Evolutionary conservation across 495 filamentous ascomycete genomes (phyloP), one percentile per base, ranked within the genome.

Genomic region (Talaromyces nanjingensis): DNA sequence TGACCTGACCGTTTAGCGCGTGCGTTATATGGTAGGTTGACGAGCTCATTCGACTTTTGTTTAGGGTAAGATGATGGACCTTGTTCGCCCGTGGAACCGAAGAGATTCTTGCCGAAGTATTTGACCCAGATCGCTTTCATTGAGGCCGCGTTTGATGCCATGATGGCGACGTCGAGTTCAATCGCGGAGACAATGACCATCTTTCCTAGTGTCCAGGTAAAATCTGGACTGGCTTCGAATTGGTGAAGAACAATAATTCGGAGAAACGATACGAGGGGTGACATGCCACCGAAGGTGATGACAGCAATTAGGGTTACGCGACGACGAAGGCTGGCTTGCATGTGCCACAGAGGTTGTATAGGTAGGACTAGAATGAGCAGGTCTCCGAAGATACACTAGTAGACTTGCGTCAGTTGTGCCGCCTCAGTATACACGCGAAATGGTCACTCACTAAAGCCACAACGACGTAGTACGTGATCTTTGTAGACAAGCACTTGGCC

Each of bases 251-350:
- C 52, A 9, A 54, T 54, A 12, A 54, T 54, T 7, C 52, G 52
- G 9, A 54, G 52, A 16, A 22, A 24, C 1, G 52, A 54, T 25
- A 54, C 52, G 1, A 54, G 14, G 20, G 52, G 52, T 14, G 52
- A 54, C 52, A 54, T 54, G 7, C 47, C 47, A 22, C 47, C 47
- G 4, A 52, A 52, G n/a, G 47, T 52, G 20, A 52, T 52, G 20
- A 52, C 47, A 2, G 8, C 47, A n/a, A 52, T 52, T 14, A 52
- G 14, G 47, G 47, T 52, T n/a, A 52, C 0, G 14, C 47, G 47
- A 52, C 47, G 47, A 52, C 47, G 47, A 52, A 52, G 47, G 47
- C 47, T 52, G 47, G 47, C 47, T 52, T 52, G 47, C 47, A 52
- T 52, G 14, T 52, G 16, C 47, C 47, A 52, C 1, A 52, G 16